Percentiles rank a stretch among this genome's conserved stretches.
These are phyloP conservation scores for Nemania serpens DNA, from an alignment of 2,329 filamentous ascomycete genomes.

Conservation along the genomic window DNA sequence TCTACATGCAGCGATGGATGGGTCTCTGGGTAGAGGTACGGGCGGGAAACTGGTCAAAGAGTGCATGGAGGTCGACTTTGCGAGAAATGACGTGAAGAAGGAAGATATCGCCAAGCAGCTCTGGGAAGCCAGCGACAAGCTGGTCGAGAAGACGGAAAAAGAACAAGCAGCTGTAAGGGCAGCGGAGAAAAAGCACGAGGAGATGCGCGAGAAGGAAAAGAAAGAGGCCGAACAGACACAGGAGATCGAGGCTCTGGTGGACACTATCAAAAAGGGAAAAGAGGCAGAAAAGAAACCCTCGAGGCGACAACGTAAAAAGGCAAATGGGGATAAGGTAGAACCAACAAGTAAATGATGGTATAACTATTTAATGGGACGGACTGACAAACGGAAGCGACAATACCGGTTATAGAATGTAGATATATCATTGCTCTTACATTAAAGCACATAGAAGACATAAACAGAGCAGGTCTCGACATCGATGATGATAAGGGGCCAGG, in stretches of 20 bases:
- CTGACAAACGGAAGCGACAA: background rate
- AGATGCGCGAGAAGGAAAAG: slow-evolving; percentile 40
- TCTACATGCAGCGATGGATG: slow-evolving; percentile 84
- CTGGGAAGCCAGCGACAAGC: slow-evolving; percentile 86
- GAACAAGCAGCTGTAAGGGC: slow-evolving; percentile 62
- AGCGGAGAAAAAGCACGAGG: slow-evolving; percentile 47
- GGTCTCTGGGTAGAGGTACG: slow-evolving; percentile 63
- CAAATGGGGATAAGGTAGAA: slow-evolving; percentile 30
- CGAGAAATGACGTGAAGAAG: slow-evolving; percentile 75
- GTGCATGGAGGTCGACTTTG: slow-evolving; percentile 75
- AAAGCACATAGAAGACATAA: background rate
- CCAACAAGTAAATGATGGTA: slow-evolving; percentile 15
- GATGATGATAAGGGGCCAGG: slow-evolving; percentile 15
- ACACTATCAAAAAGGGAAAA: slow-evolving; percentile 43
- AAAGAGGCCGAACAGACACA: slow-evolving; percentile 40
- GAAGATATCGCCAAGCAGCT: slow-evolving; percentile 81
- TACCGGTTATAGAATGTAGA: slow-evolving; percentile 8
- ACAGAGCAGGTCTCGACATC: background rate
- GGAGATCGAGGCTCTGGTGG: slow-evolving; percentile 37
- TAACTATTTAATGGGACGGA: background rate
- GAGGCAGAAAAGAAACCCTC: slow-evolving; percentile 42
- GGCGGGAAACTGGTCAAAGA: slow-evolving; percentile 85
- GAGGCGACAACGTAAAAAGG: slow-evolving; percentile 41
- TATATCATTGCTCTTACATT: background rate
- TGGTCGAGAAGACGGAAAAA: slow-evolving; percentile 83